Evolutionary conservation across 2,329 filamentous ascomycete species (phyloP).

Genomic region (Exserohilum turcica): DNA sequence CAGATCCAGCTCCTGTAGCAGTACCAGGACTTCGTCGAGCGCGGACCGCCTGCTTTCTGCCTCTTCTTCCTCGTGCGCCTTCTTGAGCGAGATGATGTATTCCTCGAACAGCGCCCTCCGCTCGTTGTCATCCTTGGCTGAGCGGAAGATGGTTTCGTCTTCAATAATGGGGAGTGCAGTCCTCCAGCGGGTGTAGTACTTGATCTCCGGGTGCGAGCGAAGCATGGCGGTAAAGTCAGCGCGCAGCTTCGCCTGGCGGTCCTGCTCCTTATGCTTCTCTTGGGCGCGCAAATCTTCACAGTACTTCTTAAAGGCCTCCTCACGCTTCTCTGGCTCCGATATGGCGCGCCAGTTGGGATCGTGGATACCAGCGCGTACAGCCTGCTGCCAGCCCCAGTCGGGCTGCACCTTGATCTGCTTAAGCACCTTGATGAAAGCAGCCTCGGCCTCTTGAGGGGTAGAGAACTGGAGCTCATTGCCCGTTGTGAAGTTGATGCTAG

Average conservation of each 20-base stretch:
- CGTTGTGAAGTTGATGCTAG: constrained; percentile 47
- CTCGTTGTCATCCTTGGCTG: constrained; percentile 85
- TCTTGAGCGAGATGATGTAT: constrained; percentile 85
- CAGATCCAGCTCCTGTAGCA: constrained; percentile 79
- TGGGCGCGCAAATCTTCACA: constrained; percentile 85
- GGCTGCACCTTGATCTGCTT: constrained; percentile 83
- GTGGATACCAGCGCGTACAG: constrained; percentile 82
- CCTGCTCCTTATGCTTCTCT: constrained; percentile 93
- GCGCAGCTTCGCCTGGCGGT: constrained; percentile 87
- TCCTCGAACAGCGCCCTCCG: constrained; percentile 90
- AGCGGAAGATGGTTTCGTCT: constrained; percentile 92
- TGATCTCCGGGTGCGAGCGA: constrained; percentile 94
- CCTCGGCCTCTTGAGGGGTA: constrained; percentile 82
- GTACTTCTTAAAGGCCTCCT: constrained; percentile 92
- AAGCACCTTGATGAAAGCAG: constrained; percentile 88
- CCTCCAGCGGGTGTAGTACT: constrained; percentile 96
- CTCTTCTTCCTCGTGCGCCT: constrained; percentile 77
- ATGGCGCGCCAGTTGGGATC: constrained; percentile 93
- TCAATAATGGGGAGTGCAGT: constrained; percentile 93
- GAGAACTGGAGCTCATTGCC: constrained; percentile 58
- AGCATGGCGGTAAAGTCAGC: constrained; percentile 96
- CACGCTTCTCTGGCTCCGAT: constrained; percentile 89
- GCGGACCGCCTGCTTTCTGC: constrained; percentile 74
- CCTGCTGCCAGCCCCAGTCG: constrained; percentile 92
- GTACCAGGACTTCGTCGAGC: constrained; percentile 78